These are phyloP conservation scores for Trichophyton verrucosum DNA, from an alignment of 2,329 filamentous ascomycete species.

Conservation along the genomic window DNA sequence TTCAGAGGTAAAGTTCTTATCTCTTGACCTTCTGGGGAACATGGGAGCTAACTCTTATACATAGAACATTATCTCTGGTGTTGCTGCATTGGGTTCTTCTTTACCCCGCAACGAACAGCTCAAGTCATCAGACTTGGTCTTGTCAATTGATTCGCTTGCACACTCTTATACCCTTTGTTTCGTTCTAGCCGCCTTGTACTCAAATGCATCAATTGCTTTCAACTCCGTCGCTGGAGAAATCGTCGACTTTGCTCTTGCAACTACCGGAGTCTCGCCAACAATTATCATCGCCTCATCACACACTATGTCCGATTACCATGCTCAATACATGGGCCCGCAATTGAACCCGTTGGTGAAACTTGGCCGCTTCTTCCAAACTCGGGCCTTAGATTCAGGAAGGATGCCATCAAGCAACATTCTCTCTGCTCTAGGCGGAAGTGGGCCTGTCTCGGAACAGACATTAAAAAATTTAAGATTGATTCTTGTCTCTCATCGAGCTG, in stretches of 20 bases:
- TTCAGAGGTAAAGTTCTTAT: conserved; percentile 40
- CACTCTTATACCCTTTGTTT: conserved; percentile 67
- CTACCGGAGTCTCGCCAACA: conserved; percentile 64
- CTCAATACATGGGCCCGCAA: conserved; percentile 47
- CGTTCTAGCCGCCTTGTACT: conserved; percentile 70
- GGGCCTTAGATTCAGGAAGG: conserved; percentile 57
- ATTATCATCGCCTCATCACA: conserved; percentile 67
- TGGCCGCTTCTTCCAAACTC: conserved; percentile 59
- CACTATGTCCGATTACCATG: conserved; percentile 57
- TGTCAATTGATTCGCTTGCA: conserved; percentile 70
- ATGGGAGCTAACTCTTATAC: conserved; percentile 9
- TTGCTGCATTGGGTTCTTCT: conserved; percentile 63
- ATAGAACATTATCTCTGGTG: conserved; percentile 73
- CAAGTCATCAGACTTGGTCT: conserved; percentile 62
- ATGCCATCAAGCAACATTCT: conserved; percentile 57
- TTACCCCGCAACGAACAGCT: conserved; percentile 66
- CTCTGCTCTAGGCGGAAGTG: conserved; percentile 32
- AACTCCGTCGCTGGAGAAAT: conserved; percentile 72
- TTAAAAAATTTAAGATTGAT: conserved; percentile 65
- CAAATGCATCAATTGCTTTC: conserved; percentile 72
- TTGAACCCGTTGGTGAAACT: conserved; percentile 52
- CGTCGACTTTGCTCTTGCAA: conserved; percentile 59
- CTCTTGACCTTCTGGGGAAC: neutral
- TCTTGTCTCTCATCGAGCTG: conserved; percentile 62
- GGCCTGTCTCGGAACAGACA: conserved; percentile 29